Evolutionary conservation across 2,329 filamentous ascomycete genomes (phyloP), one percentile per base, ranked within the genome.

Genomic region (Coniosporium tulheliwenetii): DNA sequence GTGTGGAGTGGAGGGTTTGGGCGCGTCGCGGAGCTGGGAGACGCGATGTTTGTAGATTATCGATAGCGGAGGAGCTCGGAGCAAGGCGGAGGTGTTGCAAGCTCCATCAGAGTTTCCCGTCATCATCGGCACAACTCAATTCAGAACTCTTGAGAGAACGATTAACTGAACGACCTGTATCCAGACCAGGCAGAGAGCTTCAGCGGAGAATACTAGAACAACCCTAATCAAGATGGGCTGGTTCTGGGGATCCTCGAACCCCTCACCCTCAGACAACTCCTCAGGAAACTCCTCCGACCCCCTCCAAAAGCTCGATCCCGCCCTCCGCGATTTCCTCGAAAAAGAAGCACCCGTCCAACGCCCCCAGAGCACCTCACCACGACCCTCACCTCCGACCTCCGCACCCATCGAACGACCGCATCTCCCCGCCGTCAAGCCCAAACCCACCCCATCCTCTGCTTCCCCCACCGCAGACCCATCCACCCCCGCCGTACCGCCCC

Each of bases 301-400:
- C 16, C 70, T 85, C 48, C 70, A 72, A 50, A 79, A 82, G 51
- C 77, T 95, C 51, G 85, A 94, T 55, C 82, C 85, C 33, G 78
- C 79, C 47, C 73, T 94, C 42, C 81, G 81, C 53, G 81, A 89
- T 48, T 93, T 87, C 60, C 77, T 94, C 54, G 71, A 86, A 56
- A 78, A 80, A 61, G 84, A 93, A 66, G 80, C 83, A 19, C 81
- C 85, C 30, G 66, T 80, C 51, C 82, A 83, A 63, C 80, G 81
- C 10, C 33, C 51, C 14, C 36, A 41, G 39, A 38, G 46, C 63
- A 76, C 79, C 31, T 76, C 79, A 38, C 63, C 79, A 50, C 81
- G 79, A 63, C 78, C 79, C 13, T 34, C 36, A 5, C 39, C 26
- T n/a, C 32, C 32, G 10, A 37, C 41, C 43, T 41, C 42, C 39